Evolutionary conservation across 352 stramenopile species (phyloP).

Genomic region (Globisporangium paroecandrum): DNA sequence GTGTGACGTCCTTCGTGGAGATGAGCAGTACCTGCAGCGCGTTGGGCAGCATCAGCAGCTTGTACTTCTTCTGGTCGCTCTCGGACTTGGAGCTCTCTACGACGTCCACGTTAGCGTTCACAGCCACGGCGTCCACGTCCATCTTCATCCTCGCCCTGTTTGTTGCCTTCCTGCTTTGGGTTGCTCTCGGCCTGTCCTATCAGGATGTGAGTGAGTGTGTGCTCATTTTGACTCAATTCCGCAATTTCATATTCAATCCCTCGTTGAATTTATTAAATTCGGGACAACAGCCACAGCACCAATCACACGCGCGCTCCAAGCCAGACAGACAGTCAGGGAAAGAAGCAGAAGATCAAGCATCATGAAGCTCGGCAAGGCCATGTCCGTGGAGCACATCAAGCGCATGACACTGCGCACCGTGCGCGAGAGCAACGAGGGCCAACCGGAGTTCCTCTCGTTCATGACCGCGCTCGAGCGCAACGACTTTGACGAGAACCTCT

Average conservation of each 20-base stretch:
- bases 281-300: constrained; percentile 15
- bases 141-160: constrained; percentile 4
- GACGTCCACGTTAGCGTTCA: constrained; percentile 20
- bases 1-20: constrained; percentile 45
- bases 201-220: background rate
- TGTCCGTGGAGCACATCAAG: constrained; percentile 88
- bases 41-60: constrained; percentile 76
- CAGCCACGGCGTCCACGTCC: background rate
- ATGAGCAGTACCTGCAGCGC: constrained; percentile 77
- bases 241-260: background rate
- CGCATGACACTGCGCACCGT: constrained; percentile 87
- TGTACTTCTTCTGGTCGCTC: constrained; percentile 85
- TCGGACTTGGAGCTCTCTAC: constrained; percentile 68
- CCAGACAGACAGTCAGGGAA: constrained; percentile 15
- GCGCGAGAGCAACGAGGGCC: constrained; percentile 72
- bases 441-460: constrained; percentile 80
- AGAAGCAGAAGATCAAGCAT: constrained; percentile 13
- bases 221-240: background rate
- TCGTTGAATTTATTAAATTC: background rate
- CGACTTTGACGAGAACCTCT: constrained; percentile 83
- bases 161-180: background rate
- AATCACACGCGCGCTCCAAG: constrained; percentile 1
- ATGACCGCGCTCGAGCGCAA: constrained; percentile 75
- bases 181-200: constrained; percentile 13
- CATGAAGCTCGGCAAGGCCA: constrained; percentile 80